Conservation (phyloP, 106 monocot species). For the Allium fistulosum region DNA sequence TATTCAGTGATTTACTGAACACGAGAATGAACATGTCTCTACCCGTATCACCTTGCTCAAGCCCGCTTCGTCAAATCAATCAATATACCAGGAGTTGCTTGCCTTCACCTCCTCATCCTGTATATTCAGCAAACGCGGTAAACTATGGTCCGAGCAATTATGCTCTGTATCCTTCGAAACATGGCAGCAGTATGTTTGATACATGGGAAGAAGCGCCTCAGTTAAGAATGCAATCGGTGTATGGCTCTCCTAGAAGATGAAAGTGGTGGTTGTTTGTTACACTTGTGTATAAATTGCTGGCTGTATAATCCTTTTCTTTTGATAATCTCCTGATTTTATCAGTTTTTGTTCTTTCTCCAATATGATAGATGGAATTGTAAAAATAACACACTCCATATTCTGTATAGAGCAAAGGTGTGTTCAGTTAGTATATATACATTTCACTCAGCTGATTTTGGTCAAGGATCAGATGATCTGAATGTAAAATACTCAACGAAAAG, state of each 20-base stretch:
- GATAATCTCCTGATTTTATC: not conserved
- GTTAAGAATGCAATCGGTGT: slow-evolving; percentile 17
- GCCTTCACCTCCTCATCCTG: slow-evolving; percentile 76
- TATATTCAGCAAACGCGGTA: slow-evolving; percentile 22
- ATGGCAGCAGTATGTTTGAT: slow-evolving; percentile 20
- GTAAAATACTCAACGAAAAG: no score
- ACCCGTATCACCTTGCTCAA: slow-evolving; percentile 82
- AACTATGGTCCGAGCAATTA: slow-evolving; percentile 37
- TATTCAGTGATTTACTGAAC: slow-evolving; percentile 23
- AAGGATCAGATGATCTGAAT: no score
- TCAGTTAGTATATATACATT: not conserved
- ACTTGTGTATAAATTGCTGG: not conserved
- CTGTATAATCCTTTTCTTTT: not conserved
- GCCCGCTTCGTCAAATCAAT: slow-evolving; percentile 53
- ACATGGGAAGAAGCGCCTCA: slow-evolving; percentile 19
- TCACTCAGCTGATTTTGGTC: no score
- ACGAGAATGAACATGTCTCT: slow-evolving; percentile 71
- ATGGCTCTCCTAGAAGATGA: slow-evolving; percentile 45
- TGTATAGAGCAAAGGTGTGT: slow-evolving; percentile 7
- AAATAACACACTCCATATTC: not conserved
- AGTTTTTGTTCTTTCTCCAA: not conserved
- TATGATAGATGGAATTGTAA: not conserved
- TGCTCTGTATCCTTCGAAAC: slow-evolving; percentile 12
- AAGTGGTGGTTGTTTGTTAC: not conserved
- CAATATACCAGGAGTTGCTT: slow-evolving; percentile 61